A percentile compares a stretch with the other conserved stretches of the same genome.
phyloP scores from a whole-genome alignment of 495 filamentous ascomycete species.

The Penicillium mononematosum region DNA sequence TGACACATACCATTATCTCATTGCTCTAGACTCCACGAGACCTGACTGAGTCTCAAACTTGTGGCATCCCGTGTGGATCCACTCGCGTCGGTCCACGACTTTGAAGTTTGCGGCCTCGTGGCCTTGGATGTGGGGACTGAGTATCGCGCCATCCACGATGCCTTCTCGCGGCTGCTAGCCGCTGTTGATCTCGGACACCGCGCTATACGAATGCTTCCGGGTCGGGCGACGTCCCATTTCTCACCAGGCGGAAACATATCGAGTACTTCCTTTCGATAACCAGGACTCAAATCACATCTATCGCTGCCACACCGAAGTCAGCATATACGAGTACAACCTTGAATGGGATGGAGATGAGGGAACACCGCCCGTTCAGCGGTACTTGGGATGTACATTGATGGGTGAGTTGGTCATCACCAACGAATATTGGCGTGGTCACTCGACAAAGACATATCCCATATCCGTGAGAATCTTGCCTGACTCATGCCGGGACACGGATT shows the following conservation, averaged over 20 bases:
- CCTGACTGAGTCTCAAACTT: background rate
- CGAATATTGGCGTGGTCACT: background rate
- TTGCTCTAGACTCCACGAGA: background rate
- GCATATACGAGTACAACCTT: background rate
- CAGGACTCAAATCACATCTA: background rate
- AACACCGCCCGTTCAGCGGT: background rate
- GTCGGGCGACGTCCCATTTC: background rate
- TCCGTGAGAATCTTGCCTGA: background rate
- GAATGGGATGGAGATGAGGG: background rate
- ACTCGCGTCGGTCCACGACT: background rate
- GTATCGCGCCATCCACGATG: background rate
- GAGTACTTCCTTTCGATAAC: background rate
- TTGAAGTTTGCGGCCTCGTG: background rate
- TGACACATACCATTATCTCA: background rate
- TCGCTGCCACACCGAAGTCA: background rate
- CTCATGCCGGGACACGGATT: too few species aligned
- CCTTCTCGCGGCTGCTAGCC: background rate
- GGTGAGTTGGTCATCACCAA: background rate
- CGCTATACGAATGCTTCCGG: background rate
- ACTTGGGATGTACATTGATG: background rate
- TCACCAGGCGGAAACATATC: background rate
- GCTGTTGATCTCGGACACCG: background rate
- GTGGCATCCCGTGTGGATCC: conserved; percentile 4
- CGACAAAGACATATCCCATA: background rate
- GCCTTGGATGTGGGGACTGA: background rate